Percentiles rank a stretch among this genome's conserved stretches.
Evolutionary conservation across 2,329 filamentous ascomycete species (phyloP).

Genomic region (Nannizziopsis barbatae): DNA sequence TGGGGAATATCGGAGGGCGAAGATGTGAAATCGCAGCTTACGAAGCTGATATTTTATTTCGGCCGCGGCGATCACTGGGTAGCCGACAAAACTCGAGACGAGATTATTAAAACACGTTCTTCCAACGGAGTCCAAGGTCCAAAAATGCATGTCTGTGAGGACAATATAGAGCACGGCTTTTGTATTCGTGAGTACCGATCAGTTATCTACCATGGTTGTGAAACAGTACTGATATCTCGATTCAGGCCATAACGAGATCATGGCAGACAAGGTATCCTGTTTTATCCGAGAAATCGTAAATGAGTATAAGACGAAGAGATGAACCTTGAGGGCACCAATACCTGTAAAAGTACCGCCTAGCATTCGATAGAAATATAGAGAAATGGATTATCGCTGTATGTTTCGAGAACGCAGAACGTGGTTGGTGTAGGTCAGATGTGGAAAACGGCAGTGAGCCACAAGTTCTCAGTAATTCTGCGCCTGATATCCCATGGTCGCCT

Average conservation of each 20-base stretch:
- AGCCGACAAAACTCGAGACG: slow-evolving; percentile 46
- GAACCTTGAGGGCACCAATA: not conserved
- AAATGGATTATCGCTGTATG: slow-evolving; percentile 3
- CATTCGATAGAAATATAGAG: not conserved
- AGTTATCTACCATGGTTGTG: not conserved
- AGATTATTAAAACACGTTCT: slow-evolving; percentile 40
- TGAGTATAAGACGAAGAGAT: slow-evolving; percentile 8
- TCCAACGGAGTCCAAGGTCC: slow-evolving; percentile 30
- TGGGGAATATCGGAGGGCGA: slow-evolving; percentile 41
- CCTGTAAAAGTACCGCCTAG: not conserved
- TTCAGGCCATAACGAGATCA: slow-evolving; percentile 34
- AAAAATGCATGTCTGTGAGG: slow-evolving; percentile 45
- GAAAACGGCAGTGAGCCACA: not conserved
- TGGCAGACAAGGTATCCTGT: slow-evolving; percentile 41
- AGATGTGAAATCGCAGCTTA: slow-evolving; percentile 23
- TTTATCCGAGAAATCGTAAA: slow-evolving; percentile 39
- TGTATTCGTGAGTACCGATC: slow-evolving; percentile 39
- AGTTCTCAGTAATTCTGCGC: slow-evolving; percentile 2
- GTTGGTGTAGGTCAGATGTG: too few relatives aligned
- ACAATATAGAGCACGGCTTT: slow-evolving; percentile 49
- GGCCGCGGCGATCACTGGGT: slow-evolving; percentile 52
- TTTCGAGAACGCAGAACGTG: not conserved
- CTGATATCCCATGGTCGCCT: slow-evolving; percentile 22
- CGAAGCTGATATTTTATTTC: slow-evolving; percentile 48
- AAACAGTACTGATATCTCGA: slow-evolving; percentile 7